A percentile compares a stretch with the other conserved stretches of the same genome.
These are phyloP conservation scores for Fusarium napiforme DNA, from an alignment of 2,329 filamentous ascomycete species.

Conservation along the genomic window DNA sequence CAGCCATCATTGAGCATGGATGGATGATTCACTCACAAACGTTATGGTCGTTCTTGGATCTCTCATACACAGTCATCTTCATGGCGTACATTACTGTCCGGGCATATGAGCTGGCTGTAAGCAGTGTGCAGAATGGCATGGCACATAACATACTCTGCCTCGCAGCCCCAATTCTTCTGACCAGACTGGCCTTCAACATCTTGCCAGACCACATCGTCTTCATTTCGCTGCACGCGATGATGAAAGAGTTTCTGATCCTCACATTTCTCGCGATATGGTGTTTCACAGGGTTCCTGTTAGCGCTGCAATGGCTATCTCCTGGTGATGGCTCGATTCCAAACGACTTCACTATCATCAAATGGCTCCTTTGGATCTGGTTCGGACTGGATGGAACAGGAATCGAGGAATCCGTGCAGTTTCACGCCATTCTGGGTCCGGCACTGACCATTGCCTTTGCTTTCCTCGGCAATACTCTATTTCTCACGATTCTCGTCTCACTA, in stretches of 20 bases:
- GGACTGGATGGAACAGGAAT: constrained; percentile 72
- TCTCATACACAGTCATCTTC: constrained; percentile 73
- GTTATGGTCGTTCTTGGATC: constrained; percentile 77
- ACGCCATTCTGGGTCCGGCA: constrained; percentile 72
- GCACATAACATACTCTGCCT: constrained; percentile 71
- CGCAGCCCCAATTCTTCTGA: constrained; percentile 73
- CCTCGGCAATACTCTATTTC: constrained; percentile 76
- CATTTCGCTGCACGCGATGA: constrained; percentile 76
- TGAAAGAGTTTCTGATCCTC: constrained; percentile 74
- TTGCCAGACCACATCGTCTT: constrained; percentile 80
- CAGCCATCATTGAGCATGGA: constrained; percentile 71
- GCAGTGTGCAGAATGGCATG: constrained; percentile 59
- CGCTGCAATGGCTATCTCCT: constrained; percentile 70
- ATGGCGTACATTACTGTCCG: constrained; percentile 67
- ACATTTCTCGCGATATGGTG: constrained; percentile 73
- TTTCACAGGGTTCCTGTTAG: constrained; percentile 75
- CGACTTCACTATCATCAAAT: constrained; percentile 71
- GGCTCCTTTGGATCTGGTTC: constrained; percentile 84
- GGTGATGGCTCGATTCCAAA: constrained; percentile 34
- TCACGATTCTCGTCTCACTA: constrained; percentile 73
- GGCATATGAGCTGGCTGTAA: constrained; percentile 61
- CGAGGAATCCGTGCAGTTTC: constrained; percentile 64
- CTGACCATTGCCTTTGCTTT: constrained; percentile 78
- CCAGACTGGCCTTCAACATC: constrained; percentile 75
- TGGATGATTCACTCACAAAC: constrained; percentile 77